phyloP scores from a whole-genome alignment of 176 grass and related monocot genomes.

The Stipa capillata region DNA sequence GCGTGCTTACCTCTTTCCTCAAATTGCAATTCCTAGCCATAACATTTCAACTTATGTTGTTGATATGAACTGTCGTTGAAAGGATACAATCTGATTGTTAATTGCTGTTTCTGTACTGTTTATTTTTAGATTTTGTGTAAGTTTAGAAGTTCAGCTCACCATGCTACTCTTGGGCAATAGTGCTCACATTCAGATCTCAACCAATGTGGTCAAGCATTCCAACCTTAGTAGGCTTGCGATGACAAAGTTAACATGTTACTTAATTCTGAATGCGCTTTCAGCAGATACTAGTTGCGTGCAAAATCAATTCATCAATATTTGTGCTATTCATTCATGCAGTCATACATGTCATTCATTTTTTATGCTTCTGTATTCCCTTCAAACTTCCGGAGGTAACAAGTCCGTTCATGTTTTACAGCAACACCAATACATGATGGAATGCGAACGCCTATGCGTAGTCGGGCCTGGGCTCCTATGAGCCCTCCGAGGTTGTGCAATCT shows the following conservation, averaged over 20 bases:
- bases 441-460: conserved; percentile 81
- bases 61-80: neutral
- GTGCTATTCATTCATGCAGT: neutral
- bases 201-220: neutral
- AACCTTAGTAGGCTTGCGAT: neutral
- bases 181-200: neutral
- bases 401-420: conserved; percentile 48
- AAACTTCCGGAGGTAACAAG: too few species aligned
- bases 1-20: conserved; percentile 16
- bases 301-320: neutral
- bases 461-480: conserved; percentile 93
- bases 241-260: neutral
- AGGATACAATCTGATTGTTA: neutral
- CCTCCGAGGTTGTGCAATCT: conserved; percentile 75
- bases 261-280: neutral
- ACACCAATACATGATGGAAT: conserved; percentile 97
- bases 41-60: neutral
- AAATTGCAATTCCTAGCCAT: neutral
- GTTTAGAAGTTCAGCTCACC: too few species aligned
- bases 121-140: neutral
- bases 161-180: too few species aligned
- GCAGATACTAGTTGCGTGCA: neutral
- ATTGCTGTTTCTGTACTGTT: neutral
- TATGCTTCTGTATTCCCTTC: conserved; percentile 16
- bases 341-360: neutral